Base-by-base conservation (phyloP, 2,329 filamentous ascomycete species). In the Arachnomyces sp. region DNA sequence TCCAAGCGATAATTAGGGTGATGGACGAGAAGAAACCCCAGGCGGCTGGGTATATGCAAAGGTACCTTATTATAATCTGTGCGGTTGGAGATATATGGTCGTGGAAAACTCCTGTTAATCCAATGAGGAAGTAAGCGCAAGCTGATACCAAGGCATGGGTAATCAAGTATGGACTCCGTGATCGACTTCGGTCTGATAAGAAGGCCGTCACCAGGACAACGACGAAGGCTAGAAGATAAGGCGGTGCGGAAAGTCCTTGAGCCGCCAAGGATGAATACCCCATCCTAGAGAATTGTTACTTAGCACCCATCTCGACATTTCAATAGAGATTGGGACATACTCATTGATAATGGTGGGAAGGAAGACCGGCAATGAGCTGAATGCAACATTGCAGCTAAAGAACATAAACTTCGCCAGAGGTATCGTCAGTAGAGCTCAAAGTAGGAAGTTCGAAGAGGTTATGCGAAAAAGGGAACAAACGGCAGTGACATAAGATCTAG, bases 321-420 rank as follows among this genome's bases (percentile, higher is more conserved):
- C 20, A 30, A 33, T 18, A 29, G 28, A 4, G 17, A 17, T 12
- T 9, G n/a, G 25, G 31, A 52, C 59, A 42, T 52, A 69, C 56
- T 81, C 76, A 44, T 71, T 68, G 34, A 93, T 73, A 46, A 93
- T 86, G 16, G 83, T 87, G 28, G 87, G 87, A 2, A 94, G 73
- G 58, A 94, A 94, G 36, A 92, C 84, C 2, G 88, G 88, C 57
- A 94, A 79, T 15, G 84, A 90, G 54, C 80, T 81, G 67, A 94
- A 94, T 9, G 87, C 83, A 58, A 93, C 82, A 62, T 94, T 94
- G 55, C 83, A 80, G 60, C 82, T 78, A 68, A 93, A 88, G 70
- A 93, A 85, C 76, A 94, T 93, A 51, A 77, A 63, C 63, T 65
- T 32, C 18, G 11, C 18, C 17, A 14, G 25, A 25, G 16, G 6